Conservation (phyloP, 768 basidiomycete species). For the Amanita muscaria region DNA sequence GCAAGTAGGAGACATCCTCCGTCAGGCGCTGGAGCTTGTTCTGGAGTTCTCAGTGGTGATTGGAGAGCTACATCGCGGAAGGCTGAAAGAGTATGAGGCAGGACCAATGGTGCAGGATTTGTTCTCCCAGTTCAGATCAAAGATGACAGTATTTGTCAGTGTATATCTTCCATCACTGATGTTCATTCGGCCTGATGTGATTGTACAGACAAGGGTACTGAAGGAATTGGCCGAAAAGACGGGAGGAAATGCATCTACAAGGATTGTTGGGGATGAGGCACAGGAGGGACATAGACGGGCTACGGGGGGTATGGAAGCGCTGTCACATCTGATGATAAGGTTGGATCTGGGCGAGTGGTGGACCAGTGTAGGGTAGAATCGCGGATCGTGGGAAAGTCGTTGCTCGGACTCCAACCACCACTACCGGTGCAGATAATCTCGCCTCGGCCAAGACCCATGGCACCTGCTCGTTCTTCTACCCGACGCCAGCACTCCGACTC, state of each 20-base stretch:
- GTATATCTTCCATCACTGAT: neutral
- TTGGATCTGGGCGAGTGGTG: constrained; percentile 56
- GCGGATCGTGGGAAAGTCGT: constrained; percentile 16
- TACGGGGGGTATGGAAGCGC: constrained; percentile 43
- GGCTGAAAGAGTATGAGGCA: constrained; percentile 59
- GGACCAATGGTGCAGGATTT: constrained; percentile 46
- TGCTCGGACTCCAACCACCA: constrained; percentile 42
- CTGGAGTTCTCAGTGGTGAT: constrained; percentile 60
- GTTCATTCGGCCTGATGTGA: too few species aligned
- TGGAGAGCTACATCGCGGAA: constrained; percentile 46
- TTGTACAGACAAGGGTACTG: constrained; percentile 42
- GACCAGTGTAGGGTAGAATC: constrained; percentile 15
- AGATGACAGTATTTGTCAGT: constrained; percentile 52
- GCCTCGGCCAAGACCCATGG: constrained; percentile 61
- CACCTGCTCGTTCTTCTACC: constrained; percentile 59
- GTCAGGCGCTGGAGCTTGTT: constrained; percentile 52
- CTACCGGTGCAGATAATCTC: constrained; percentile 26
- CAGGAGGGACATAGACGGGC: constrained; percentile 17
- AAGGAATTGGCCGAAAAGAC: constrained; percentile 49
- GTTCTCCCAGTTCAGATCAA: constrained; percentile 41
- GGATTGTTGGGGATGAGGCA: constrained; percentile 9
- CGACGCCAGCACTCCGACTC: constrained; percentile 31
- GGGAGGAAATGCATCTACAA: constrained; percentile 16
- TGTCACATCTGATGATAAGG: constrained; percentile 46
- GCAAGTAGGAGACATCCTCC: constrained; percentile 54